Percentiles rank a stretch among this genome's conserved stretches.
Evolutionary conservation across 352 stramenopile species (phyloP).

Genomic region (Phytopythium vexans): DNA sequence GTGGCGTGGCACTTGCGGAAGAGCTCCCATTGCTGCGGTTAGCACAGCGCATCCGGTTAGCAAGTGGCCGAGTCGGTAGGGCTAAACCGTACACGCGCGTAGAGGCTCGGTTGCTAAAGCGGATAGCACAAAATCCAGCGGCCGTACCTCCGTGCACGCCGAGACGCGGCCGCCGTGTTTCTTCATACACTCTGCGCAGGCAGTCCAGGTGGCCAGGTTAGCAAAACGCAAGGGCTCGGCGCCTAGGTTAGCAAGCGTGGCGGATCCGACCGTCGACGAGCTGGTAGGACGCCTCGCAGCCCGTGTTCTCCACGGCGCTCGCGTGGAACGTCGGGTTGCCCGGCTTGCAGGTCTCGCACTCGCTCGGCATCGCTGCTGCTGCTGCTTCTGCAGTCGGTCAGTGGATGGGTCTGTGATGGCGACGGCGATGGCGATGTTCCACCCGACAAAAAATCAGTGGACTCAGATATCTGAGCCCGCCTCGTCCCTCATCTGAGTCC

Average conservation of each 20-base stretch:
- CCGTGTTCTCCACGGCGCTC: slow-evolving; percentile 64
- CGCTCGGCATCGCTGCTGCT: slow-evolving; percentile 37
- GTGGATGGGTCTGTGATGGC: background rate
- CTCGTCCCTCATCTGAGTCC: no score
- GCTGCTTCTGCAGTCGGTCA: background rate
- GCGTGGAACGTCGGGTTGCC: slow-evolving; percentile 64
- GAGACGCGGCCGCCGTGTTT: slow-evolving; percentile 70
- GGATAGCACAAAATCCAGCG: background rate
- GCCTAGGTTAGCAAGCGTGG: background rate
- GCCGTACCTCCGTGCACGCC: slow-evolving; percentile 52
- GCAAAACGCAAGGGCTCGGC: background rate
- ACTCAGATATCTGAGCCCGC: no score
- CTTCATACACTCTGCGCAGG: slow-evolving; percentile 74
- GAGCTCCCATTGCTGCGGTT: slow-evolving; percentile 52
- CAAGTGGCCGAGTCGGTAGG: background rate
- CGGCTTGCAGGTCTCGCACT: slow-evolving; percentile 71
- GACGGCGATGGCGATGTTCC: no score
- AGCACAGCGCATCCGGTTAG: background rate
- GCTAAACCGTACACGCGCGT: background rate
- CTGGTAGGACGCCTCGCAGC: slow-evolving; percentile 63
- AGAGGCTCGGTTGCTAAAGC: no score
- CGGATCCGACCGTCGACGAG: slow-evolving; percentile 44
- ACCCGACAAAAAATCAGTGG: no score
- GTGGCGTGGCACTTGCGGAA: slow-evolving; percentile 79
- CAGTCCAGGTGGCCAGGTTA: no score